Conservation (phyloP, 2,329 filamentous ascomycete genomes). For the Amauroascus verrucosus region DNA sequence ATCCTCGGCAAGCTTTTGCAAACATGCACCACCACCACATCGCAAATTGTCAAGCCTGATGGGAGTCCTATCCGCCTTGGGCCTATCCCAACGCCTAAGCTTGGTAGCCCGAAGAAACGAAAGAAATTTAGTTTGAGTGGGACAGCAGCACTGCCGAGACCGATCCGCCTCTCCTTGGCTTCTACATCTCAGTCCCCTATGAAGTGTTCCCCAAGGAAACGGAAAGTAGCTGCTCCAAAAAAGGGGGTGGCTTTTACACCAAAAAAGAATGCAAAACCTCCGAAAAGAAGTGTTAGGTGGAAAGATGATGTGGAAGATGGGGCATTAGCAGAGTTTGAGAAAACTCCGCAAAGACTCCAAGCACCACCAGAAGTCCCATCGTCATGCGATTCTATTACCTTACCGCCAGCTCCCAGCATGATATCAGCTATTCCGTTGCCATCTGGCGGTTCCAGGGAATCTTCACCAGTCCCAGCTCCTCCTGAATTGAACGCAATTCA, state of each 20-base stretch:
- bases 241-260: slow-evolving; percentile 77
- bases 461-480: slow-evolving; percentile 48
- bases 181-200: slow-evolving; percentile 49
- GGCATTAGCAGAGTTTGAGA: slow-evolving; percentile 78
- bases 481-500: slow-evolving; percentile 49
- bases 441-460: slow-evolving; percentile 35
- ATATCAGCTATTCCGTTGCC: slow-evolving; percentile 44
- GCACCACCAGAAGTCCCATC: slow-evolving; percentile 45
- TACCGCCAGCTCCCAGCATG: slow-evolving; percentile 36
- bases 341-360: slow-evolving; percentile 65
- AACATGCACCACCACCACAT: slow-evolving; percentile 60
- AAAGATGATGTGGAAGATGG: slow-evolving; percentile 82
- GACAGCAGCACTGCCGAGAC: slow-evolving; percentile 7
- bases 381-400: slow-evolving; percentile 33
- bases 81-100: slow-evolving; percentile 57
- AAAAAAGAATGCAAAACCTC: slow-evolving; percentile 52
- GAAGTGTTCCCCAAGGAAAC: slow-evolving; percentile 69
- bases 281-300: slow-evolving; percentile 77
- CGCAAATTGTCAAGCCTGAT: slow-evolving; percentile 85
- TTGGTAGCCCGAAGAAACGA: slow-evolving; percentile 66
- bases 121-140: slow-evolving; percentile 42
- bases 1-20: slow-evolving; percentile 70
- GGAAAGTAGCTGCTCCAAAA: slow-evolving; percentile 51
- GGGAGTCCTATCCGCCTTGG: slow-evolving; percentile 47
- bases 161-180: slow-evolving; percentile 6